Evolutionary conservation across 352 stramenopile genomes (phyloP).

Genomic region (Labyrinthula sp.): DNA sequence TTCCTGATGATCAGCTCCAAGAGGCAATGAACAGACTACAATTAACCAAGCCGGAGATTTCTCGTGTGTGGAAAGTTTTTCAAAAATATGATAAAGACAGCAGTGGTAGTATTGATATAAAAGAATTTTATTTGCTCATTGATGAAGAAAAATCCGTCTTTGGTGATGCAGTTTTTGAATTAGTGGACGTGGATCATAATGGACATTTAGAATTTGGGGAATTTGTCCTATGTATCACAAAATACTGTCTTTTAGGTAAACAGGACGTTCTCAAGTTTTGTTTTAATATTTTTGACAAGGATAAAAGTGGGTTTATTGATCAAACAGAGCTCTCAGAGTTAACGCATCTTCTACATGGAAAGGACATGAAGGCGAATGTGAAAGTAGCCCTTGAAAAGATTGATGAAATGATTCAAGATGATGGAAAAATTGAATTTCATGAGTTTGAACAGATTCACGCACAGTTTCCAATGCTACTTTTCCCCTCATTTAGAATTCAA

Average conservation of each 20-base stretch:
- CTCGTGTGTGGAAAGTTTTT: slow-evolving; percentile 14
- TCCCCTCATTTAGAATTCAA: slow-evolving; percentile 37
- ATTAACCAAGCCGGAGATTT: slow-evolving; percentile 22
- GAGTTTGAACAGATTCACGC: slow-evolving; percentile 36
- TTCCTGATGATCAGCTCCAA: slow-evolving; percentile 23
- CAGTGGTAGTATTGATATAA: slow-evolving; percentile 28
- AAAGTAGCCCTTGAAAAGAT: slow-evolving; percentile 19
- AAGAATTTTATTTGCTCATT: slow-evolving; percentile 33
- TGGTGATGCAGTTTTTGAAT: slow-evolving; percentile 29
- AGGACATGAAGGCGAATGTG: slow-evolving; percentile 16
- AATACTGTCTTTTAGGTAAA: slow-evolving; percentile 20
- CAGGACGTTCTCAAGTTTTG: slow-evolving; percentile 30
- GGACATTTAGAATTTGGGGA: slow-evolving; percentile 36
- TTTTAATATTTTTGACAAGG: slow-evolving; percentile 29
- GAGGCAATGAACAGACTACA: slow-evolving; percentile 20
- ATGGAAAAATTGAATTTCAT: slow-evolving; percentile 34
- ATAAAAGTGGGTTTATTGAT: slow-evolving; percentile 30
- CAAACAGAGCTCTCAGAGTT: slow-evolving; percentile 22
- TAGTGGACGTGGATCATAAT: slow-evolving; percentile 33
- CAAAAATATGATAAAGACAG: slow-evolving; percentile 31
- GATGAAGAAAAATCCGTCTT: slow-evolving; percentile 29
- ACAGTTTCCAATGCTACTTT: slow-evolving; percentile 35
- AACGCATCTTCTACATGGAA: slow-evolving; percentile 27
- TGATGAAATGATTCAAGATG: slow-evolving; percentile 34
- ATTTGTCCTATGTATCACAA: slow-evolving; percentile 34